These are phyloP conservation scores for Suzukiozyma palmioleophila DNA, from an alignment of 1,139 yeast species.

Conservation along the genomic window DNA sequence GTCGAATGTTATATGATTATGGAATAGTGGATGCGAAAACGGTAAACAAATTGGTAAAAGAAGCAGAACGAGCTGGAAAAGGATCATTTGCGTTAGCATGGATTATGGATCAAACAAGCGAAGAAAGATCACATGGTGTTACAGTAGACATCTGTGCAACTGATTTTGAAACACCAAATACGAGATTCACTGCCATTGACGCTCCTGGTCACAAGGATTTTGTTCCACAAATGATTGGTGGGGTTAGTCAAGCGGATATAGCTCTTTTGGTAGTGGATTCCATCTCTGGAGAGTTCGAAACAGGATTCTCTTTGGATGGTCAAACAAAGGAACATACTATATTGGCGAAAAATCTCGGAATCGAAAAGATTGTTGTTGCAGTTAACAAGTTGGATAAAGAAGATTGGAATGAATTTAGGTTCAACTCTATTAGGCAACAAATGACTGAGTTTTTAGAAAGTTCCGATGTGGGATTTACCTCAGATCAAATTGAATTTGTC, in stretches of 20 bases:
- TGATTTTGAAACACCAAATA: conserved; percentile 62
- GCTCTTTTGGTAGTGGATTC: conserved; percentile 77
- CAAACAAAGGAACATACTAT: conserved; percentile 93
- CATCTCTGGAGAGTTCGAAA: conserved; percentile 79
- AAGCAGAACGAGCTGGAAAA: conserved; percentile 80
- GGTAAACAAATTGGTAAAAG: conserved; percentile 71
- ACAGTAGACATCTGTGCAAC: conserved; percentile 92
- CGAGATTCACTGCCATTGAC: conserved; percentile 83
- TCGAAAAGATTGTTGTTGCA: conserved; percentile 70
- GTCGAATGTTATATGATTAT: conserved; percentile 75
- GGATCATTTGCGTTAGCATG: conserved; percentile 95
- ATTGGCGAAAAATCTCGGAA: conserved; percentile 78
- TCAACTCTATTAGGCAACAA: conserved; percentile 54
- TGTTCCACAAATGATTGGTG: conserved; percentile 53
- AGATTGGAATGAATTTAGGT: conserved; percentile 67
- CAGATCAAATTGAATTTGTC: conserved; percentile 53
- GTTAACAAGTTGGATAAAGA: conserved; percentile 84
- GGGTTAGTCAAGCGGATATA: conserved; percentile 56
- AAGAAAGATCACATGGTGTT: conserved; percentile 87
- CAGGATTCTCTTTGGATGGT: conserved; percentile 83
- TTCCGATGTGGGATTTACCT: conserved; percentile 56
- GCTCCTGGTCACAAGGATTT: conserved; percentile 70
- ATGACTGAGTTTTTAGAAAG: conserved; percentile 52
- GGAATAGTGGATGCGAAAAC: conserved; percentile 78
- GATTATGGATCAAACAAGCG: conserved; percentile 94